Percentiles rank a stretch among this genome's conserved stretches.
phyloP scores from a whole-genome alignment of 495 filamentous ascomycete species.

The Cercophora newfieldiana region DNA sequence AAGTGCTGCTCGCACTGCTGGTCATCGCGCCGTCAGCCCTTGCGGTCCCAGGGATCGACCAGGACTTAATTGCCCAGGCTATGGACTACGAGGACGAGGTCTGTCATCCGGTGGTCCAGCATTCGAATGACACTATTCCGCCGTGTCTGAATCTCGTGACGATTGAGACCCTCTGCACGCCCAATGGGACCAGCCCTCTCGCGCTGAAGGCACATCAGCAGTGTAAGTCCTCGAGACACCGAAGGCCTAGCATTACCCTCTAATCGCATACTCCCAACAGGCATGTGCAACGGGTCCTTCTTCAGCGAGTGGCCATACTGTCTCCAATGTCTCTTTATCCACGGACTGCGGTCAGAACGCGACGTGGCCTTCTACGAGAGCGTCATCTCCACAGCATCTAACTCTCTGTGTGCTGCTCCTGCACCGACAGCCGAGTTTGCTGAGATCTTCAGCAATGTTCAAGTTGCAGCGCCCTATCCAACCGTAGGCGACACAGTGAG shows the following conservation, averaged over 20 bases:
- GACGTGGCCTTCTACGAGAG: conserved; percentile 29
- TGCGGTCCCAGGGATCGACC: neutral
- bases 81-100: conserved; percentile 32
- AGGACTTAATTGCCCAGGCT: conserved; percentile 1
- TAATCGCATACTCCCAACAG: conserved; percentile 3
- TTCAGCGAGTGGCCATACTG: conserved; percentile 43
- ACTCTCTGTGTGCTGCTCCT: conserved; percentile 32
- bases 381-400: conserved; percentile 31
- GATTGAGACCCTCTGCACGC: conserved; percentile 32
- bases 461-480: conserved; percentile 14
- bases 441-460: conserved; percentile 29
- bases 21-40: neutral
- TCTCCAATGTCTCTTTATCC: conserved; percentile 36
- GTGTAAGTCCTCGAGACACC: conserved; percentile 20
- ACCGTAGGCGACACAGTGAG: conserved; percentile 28
- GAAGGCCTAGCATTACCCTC: neutral
- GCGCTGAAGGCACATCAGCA: conserved; percentile 39
- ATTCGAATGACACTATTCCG: conserved; percentile 30
- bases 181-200: conserved; percentile 30
- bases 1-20: neutral
- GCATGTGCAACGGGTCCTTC: conserved; percentile 43
- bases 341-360: conserved; percentile 35
- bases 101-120: conserved; percentile 29
- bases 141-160: conserved; percentile 33
- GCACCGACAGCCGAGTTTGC: conserved; percentile 33